Evolutionary conservation across 78 protist species (phyloP), one percentile per base, ranked within the genome.

Genomic region (Dictyostelium brefeldianum): DNA sequence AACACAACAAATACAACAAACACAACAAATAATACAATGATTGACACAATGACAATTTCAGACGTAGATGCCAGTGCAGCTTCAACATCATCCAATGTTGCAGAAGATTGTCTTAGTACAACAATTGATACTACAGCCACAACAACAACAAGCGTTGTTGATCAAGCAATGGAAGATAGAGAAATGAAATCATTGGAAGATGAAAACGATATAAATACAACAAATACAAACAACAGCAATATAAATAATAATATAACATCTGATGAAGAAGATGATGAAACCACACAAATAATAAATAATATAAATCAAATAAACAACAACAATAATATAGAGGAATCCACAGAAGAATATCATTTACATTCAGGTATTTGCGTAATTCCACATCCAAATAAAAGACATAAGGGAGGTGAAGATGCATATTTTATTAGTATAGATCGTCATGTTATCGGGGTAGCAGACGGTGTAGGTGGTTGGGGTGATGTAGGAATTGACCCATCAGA

Each of bases 401-500:
- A 90, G 67, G 95, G 95, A 20, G 95, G 95, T 31, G 95, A 90
- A 22, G 95, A 90, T 74, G 95, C 95, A 8, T 41, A 80, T 54
- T 90, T 90, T 78, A 74, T 78, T 71, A 70, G 82, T 67, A 5
- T 62, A 20, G 89, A 81, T 51, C 73, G 48, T 20, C 14, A 29
- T 17, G 94, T 80, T 8, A 43, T 89, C 15, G 94, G 94, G 43
- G 94, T 89, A 15, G 94, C 94, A 0, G 94, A 89, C 57, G 94
- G 94, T 57, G 98, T 97, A 14, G 98, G 98, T 5, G 97, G 97
- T 22, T 97, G 98, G 98, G 73, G 78, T 31, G 96, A 92, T 65
- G 65, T 82, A 1, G 97, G 96, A 41, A 94, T 97, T 51, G 97
- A 97, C 20, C 97, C 98, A 64, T 46, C 90, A 0, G 80, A 62